A percentile compares a stretch with the other conserved stretches of the same genome.
phyloP scores from a whole-genome alignment of 2,329 filamentous ascomycete genomes.

The Plenodomus lindquistii region DNA sequence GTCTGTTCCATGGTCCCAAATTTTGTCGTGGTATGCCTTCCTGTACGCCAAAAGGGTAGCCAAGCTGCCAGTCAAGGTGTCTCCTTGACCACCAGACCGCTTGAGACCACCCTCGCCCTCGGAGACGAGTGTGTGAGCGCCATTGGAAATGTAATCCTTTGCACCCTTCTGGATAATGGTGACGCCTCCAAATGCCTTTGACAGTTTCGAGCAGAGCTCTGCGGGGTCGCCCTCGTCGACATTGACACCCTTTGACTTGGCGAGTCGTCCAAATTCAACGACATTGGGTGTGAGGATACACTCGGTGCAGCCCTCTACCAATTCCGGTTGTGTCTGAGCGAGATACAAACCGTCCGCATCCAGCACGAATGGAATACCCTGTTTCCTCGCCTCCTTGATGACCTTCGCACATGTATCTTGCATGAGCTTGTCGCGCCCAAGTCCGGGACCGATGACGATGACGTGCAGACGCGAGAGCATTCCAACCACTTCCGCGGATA shows the following conservation, averaged over 20 bases:
- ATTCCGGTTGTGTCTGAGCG: slow-evolving; percentile 72
- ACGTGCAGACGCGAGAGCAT: slow-evolving; percentile 89
- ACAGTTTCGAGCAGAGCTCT: slow-evolving; percentile 69
- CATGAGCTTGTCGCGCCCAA: slow-evolving; percentile 88
- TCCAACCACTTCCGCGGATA: slow-evolving; percentile 71
- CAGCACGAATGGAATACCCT: slow-evolving; percentile 77
- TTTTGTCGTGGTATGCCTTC: slow-evolving; percentile 77
- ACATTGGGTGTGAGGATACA: slow-evolving; percentile 95
- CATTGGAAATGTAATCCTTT: slow-evolving; percentile 82
- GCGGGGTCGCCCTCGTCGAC: slow-evolving; percentile 55
- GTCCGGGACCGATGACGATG: slow-evolving; percentile 87
- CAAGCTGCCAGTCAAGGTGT: slow-evolving; percentile 87
- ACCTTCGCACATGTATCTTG: slow-evolving; percentile 81
- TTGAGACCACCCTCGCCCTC: slow-evolving; percentile 83
- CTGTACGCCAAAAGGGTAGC: slow-evolving; percentile 90
- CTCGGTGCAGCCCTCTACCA: slow-evolving; percentile 78
- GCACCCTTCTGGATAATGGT: slow-evolving; percentile 89
- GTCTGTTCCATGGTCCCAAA: slow-evolving; percentile 69
- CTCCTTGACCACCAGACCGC: slow-evolving; percentile 90
- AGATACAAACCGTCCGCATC: slow-evolving; percentile 88
- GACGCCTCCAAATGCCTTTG: slow-evolving; percentile 79
- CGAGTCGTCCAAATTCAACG: slow-evolving; percentile 84
- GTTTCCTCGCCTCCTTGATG: slow-evolving; percentile 74
- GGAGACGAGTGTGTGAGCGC: slow-evolving; percentile 71
- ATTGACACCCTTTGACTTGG: slow-evolving; percentile 73